phyloP scores from a whole-genome alignment of 768 basidiomycete genomes.

The Tulasnella sp. region DNA sequence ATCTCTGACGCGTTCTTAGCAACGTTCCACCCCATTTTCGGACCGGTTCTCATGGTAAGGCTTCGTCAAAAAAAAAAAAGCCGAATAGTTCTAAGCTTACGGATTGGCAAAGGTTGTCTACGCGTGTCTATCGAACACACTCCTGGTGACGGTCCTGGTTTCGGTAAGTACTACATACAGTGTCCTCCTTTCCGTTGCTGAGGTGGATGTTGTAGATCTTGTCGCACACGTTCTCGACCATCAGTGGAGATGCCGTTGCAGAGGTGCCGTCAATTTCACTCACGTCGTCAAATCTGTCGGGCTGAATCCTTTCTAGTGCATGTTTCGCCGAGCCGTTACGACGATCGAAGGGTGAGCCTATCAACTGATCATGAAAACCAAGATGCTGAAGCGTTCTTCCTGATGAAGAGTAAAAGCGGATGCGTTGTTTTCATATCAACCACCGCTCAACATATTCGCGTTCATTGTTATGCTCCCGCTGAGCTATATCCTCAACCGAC shows the following conservation, averaged over 20 bases:
- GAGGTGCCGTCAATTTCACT: slow-evolving; percentile 53
- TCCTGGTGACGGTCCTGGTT: slow-evolving; percentile 81
- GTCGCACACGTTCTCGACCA: slow-evolving; percentile 87
- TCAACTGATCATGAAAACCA: slow-evolving; percentile 20
- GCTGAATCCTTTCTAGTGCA: slow-evolving; percentile 41
- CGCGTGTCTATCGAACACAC: slow-evolving; percentile 83
- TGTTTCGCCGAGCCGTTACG: slow-evolving; percentile 88
- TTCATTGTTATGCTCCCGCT: slow-evolving; percentile 77
- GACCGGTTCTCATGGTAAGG: slow-evolving; percentile 56
- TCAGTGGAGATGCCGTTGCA: slow-evolving; percentile 85
- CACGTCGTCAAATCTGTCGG: not conserved
- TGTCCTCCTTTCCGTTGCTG: too few relatives aligned
- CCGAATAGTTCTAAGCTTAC: not conserved
- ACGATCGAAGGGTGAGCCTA: slow-evolving; percentile 77
- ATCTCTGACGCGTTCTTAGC: slow-evolving; percentile 29
- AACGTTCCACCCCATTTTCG: slow-evolving; percentile 75
- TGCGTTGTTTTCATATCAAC: slow-evolving; percentile 85
- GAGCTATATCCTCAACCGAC: slow-evolving; percentile 73
- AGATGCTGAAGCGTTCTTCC: not conserved
- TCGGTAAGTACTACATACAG: slow-evolving; percentile 57
- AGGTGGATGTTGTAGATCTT: slow-evolving; percentile 70
- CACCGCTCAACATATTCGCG: slow-evolving; percentile 83
- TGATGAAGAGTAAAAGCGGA: slow-evolving; percentile 68
- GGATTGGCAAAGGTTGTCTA: slow-evolving; percentile 51
- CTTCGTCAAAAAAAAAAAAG: not conserved